These are phyloP conservation scores for Penicillium glabrum DNA, from an alignment of 2,329 filamentous ascomycete genomes.

Conservation along the genomic window DNA sequence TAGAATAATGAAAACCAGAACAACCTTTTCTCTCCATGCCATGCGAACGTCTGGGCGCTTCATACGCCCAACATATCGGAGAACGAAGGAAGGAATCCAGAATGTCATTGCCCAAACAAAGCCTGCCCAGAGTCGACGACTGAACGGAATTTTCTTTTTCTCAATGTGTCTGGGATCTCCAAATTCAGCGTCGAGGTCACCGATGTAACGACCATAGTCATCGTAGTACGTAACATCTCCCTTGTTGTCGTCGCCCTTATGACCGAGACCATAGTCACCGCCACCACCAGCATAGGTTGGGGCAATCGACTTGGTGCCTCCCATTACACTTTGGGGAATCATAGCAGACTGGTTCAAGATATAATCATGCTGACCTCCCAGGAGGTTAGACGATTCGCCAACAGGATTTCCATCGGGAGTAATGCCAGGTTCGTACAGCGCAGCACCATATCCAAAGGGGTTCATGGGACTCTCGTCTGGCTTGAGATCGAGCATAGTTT, in stretches of 20 bases:
- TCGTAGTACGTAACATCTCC: slow-evolving; percentile 72
- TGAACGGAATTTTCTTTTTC: slow-evolving; percentile 62
- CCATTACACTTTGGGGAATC: slow-evolving; percentile 43
- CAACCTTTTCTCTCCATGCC: slow-evolving; percentile 95
- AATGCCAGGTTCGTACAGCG: slow-evolving; percentile 70
- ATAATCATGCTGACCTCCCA: slow-evolving; percentile 72
- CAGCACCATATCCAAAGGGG: slow-evolving; percentile 55
- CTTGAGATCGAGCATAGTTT: slow-evolving; percentile 91
- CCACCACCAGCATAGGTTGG: slow-evolving; percentile 41
- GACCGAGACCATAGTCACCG: slow-evolving; percentile 87
- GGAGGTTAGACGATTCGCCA: slow-evolving; percentile 60
- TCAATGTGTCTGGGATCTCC: slow-evolving; percentile 75
- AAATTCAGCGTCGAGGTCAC: slow-evolving; percentile 72
- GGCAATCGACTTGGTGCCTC: slow-evolving; percentile 56
- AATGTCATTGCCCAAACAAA: slow-evolving; percentile 86
- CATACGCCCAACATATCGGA: slow-evolving; percentile 87
- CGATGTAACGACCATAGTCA: slow-evolving; percentile 65
- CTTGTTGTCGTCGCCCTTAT: slow-evolving; percentile 77
- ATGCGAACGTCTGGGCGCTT: slow-evolving; percentile 94
- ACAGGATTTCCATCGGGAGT: slow-evolving; percentile 60
- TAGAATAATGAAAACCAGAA: slow-evolving; percentile 76
- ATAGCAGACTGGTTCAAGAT: slow-evolving; percentile 44
- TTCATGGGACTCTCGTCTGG: slow-evolving; percentile 53
- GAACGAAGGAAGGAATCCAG: slow-evolving; percentile 85
- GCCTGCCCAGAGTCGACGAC: slow-evolving; percentile 74